Evolutionary conservation across 2,329 filamentous ascomycete species (phyloP), one percentile per base, ranked within the genome.

Genomic region (Epichloe coenophiala): DNA sequence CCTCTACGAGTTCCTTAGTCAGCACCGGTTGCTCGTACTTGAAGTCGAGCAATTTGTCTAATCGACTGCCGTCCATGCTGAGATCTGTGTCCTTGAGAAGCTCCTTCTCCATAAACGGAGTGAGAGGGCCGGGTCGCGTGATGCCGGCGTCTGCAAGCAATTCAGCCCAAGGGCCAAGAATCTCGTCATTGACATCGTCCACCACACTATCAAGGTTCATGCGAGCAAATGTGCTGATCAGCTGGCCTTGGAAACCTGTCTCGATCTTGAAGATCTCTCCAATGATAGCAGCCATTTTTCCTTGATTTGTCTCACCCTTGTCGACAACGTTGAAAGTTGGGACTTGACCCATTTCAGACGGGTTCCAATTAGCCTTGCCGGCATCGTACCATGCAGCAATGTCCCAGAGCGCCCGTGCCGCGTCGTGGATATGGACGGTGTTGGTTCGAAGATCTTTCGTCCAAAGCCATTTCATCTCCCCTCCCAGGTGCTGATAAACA

Each of bases 51-150:
- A 90, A 77, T 48, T 72, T 74, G 68, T 95, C 85, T 54, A 97
- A 83, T 49, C 84, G 73, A 52, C 75, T 78, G 12, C 90, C 91
- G 58, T 97, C 87, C 74, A 97, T 81, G 65, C 86, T 93, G 65
- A 97, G 74, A 67, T 96, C 90, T 17, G 84, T 86, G 62, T 97
- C 90, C 65, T 91, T 91, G 54, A 97, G 73, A 57, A 96, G 70
- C 67, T 98, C 93, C 71, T 88, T 91, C 70, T 98, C 93, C 79
- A 97, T 86, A 64, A 96, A 98, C 0, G 93, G 93, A 51, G 83
- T 90, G 60, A 98, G 74, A 2, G 91, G 91, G 1, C 86, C 89
- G 0, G 87, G 84, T 51, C 87, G 78, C 52, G 82, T 84, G 62
- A 97, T 94, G 19, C 81, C 82, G 11, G 88, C 88, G 46, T 85